A percentile compares a stretch with the other conserved stretches of the same genome.
These are phyloP conservation scores for Isabelozyma rhagii DNA, from an alignment of 805 yeast species.

Conservation along the genomic window DNA sequence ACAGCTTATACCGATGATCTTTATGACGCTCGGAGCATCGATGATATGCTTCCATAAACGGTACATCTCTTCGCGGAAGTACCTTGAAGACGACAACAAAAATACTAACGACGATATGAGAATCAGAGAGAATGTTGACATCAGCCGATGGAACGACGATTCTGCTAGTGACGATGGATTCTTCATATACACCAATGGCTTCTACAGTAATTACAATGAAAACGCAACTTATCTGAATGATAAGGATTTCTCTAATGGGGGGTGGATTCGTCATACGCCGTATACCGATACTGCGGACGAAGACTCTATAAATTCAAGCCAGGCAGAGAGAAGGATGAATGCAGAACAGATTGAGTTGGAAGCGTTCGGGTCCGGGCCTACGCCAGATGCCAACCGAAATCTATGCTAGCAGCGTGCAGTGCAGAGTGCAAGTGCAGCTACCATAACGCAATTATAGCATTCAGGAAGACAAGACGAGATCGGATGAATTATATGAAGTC, in stretches of 20 bases:
- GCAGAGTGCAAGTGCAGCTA: no score
- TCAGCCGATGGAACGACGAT: slow-evolving; percentile 17
- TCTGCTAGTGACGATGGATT: slow-evolving; percentile 42
- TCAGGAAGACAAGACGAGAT: no score
- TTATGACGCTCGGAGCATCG: slow-evolving; percentile 62
- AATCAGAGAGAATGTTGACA: slow-evolving; percentile 14
- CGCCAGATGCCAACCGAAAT: neutral
- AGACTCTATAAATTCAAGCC: neutral
- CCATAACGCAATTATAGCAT: no score
- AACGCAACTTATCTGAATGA: slow-evolving; percentile 1
- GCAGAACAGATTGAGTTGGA: neutral
- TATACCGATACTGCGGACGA: neutral
- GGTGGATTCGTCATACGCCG: slow-evolving; percentile 11
- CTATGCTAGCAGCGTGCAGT: neutral
- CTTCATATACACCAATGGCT: slow-evolving; percentile 41
- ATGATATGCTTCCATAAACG: slow-evolving; percentile 71
- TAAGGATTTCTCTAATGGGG: slow-evolving; percentile 10
- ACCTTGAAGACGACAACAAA: slow-evolving; percentile 28
- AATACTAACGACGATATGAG: slow-evolving; percentile 31
- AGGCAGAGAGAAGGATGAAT: neutral
- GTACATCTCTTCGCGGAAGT: slow-evolving; percentile 51
- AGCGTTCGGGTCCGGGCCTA: neutral
- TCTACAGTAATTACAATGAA: slow-evolving; percentile 21
- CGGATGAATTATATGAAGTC: no score
- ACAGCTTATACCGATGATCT: slow-evolving; percentile 63